Percentiles rank a stretch among this genome's conserved stretches.
phyloP scores from a whole-genome alignment of 208 protist species.

The Strigomonas culicis region DNA sequence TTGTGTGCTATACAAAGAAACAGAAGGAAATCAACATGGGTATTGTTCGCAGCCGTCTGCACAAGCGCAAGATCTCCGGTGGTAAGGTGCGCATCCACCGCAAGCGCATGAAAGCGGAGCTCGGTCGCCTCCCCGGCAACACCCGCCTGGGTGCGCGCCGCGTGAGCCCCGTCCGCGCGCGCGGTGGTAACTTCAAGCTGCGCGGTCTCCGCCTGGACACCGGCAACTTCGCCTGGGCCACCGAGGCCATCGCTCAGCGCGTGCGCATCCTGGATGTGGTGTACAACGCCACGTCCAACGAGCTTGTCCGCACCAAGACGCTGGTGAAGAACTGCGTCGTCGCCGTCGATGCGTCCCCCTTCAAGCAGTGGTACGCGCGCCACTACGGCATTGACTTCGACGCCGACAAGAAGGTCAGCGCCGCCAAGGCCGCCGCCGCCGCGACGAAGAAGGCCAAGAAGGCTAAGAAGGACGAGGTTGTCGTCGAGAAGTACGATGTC shows the following conservation, averaged over 20 bases:
- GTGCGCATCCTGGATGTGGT: conserved; percentile 98
- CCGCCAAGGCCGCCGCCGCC: conserved; percentile 16
- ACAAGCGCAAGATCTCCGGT: conserved; percentile 98
- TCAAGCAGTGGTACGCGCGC: conserved; percentile 98
- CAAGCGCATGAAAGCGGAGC: conserved; percentile 96
- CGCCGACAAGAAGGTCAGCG: conserved; percentile 74
- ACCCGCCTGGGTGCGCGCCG: conserved; percentile 95
- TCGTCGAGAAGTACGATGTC: conserved; percentile 71
- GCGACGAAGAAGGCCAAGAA: conserved; percentile 63
- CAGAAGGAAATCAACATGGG: conserved; percentile 85
- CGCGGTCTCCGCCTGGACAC: conserved; percentile 98
- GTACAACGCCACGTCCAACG: conserved; percentile 99
- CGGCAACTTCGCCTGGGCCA: conserved; percentile 98
- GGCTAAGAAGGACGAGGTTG: conserved; percentile 54
- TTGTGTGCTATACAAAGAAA: background rate
- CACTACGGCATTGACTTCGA: conserved; percentile 96
- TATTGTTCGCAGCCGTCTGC: conserved; percentile 96
- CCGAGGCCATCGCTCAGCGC: conserved; percentile 87
- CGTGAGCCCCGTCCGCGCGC: conserved; percentile 94
- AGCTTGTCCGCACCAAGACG: conserved; percentile 99
- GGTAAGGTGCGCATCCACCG: conserved; percentile 92
- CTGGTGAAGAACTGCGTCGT: conserved; percentile 99
- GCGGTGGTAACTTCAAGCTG: conserved; percentile 98
- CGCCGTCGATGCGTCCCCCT: conserved; percentile 97
- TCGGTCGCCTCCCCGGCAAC: conserved; percentile 96